A percentile compares a stretch with the other conserved stretches of the same genome.
These are phyloP conservation scores for Piloderma croceum DNA, from an alignment of 768 basidiomycete species.

Conservation along the genomic window DNA sequence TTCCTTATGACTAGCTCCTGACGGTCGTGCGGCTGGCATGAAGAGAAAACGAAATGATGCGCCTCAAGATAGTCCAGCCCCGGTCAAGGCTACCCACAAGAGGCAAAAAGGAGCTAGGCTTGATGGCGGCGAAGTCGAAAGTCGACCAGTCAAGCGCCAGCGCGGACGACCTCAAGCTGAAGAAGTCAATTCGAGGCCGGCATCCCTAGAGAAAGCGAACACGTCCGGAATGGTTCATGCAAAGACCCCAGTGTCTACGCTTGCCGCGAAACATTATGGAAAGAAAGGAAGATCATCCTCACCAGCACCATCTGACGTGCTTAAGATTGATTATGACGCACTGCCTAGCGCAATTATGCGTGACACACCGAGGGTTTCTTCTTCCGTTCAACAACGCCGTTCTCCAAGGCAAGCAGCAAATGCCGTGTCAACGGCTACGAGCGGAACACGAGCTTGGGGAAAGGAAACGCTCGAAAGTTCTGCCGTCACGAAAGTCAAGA, in stretches of 20 bases:
- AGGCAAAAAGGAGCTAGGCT: too few species aligned
- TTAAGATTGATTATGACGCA: constrained; percentile 27
- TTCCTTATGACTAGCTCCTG: too few species aligned
- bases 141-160: constrained; percentile 1
- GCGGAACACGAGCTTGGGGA: constrained; percentile 1
- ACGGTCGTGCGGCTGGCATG: not conserved
- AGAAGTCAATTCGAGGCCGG: constrained; percentile 1
- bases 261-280: constrained; percentile 25
- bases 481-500: constrained; percentile 27
- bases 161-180: not conserved
- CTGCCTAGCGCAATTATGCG: constrained; percentile 21
- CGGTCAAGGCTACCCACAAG: too few species aligned
- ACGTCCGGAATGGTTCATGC: not conserved
- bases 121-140: not conserved
- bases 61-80: not conserved
- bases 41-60: not conserved
- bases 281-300: constrained; percentile 31
- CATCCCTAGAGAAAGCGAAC: not conserved
- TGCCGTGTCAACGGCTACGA: constrained; percentile 1
- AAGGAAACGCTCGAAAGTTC: constrained; percentile 11
- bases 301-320: constrained; percentile 10
- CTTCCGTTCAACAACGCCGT: too few species aligned
- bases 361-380: too few species aligned
- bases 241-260: constrained; percentile 5
- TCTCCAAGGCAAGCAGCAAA: constrained; percentile 1